phyloP scores from a whole-genome alignment of 1,284 basidiomycete genomes.

The Rhodotorula sp. region DNA sequence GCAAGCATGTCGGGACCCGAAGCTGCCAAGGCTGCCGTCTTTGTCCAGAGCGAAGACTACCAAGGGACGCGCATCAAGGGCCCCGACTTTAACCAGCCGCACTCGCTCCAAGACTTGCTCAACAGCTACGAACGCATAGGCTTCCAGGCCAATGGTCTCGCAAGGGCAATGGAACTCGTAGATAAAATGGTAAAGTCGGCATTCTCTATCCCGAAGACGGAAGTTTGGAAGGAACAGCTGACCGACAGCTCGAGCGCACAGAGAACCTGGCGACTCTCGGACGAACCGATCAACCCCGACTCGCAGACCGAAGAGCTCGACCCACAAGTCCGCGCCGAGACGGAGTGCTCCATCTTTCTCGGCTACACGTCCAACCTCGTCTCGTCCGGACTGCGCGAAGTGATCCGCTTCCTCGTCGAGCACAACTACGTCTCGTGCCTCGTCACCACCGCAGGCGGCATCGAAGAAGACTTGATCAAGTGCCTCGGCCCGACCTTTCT shows the following conservation, averaged over 20 bases:
- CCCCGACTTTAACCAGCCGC: constrained; percentile 74
- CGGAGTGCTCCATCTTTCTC: constrained; percentile 83
- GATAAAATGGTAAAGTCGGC: constrained; percentile 69
- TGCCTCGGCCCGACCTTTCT: constrained; percentile 94
- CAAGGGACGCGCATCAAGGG: constrained; percentile 74
- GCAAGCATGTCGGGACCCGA: constrained; percentile 9
- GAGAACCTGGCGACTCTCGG: constrained; percentile 78
- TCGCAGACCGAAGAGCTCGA: constrained; percentile 64
- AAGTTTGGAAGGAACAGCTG: background rate
- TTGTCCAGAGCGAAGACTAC: constrained; percentile 37
- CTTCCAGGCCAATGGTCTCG: constrained; percentile 90
- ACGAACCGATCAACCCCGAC: constrained; percentile 67
- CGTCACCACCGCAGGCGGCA: constrained; percentile 96
- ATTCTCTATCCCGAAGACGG: background rate
- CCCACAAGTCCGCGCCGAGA: constrained; percentile 63
- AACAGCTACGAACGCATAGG: constrained; percentile 83
- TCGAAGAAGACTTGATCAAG: constrained; percentile 99
- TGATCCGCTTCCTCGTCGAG: constrained; percentile 90
- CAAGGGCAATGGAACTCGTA: constrained; percentile 83
- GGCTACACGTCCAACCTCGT: constrained; percentile 99
- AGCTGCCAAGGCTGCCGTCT: constrained; percentile 36
- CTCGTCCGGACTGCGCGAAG: constrained; percentile 91
- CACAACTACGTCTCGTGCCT: constrained; percentile 85
- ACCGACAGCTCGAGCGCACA: constrained; percentile 45
- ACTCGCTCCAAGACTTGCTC: constrained; percentile 71